Evolutionary conservation across 2,329 filamentous ascomycete genomes (phyloP), one percentile per base, ranked within the genome.

Genomic region (Alternaria rosae): DNA sequence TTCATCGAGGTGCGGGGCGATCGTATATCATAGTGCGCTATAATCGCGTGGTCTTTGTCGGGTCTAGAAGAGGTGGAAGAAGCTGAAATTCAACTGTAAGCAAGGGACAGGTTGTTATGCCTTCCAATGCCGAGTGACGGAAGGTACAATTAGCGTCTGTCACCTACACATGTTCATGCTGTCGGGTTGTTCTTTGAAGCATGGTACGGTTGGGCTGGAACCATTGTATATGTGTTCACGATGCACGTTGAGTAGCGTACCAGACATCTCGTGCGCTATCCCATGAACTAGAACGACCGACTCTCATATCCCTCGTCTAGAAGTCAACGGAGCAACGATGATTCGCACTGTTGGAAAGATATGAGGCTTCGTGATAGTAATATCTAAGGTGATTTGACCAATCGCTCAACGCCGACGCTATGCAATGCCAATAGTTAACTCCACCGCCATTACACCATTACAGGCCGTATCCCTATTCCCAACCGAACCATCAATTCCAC

Each of bases 361-460:
- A 32, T 41, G 44, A 51, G 51, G 44, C 54, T 41, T 21, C 35
- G 35, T 48, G 17, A 59, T 56, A 60, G 43, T 42, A 50, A 50
- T 41, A 47, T 42, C 35, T 30, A 54, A 51, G 50, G 28, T 45
- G 35, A 54, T 58, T 30, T 43, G 20, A 45, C 54, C 25, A 35
- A 41, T 57, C 56, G 56, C 56, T 66, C 70, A 69, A 70, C 73
- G 73, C 72, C 74, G 67, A 70, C 73, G 72, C 74, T 75, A 75
- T 75, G 72, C 72, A 72, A 60, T 61, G 54, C 59, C 44, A 58
- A 65, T 61, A 55, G 17, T 52, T 44, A 57, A 45, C 48, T 41
- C 50, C 41, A 58, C 43, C 59, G 35, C 47, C 28, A 61, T 32
- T 53, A 52, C 59, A 53, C 52, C 32, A 30, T 42, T 56, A 50